Evolutionary conservation across 1,284 basidiomycete genomes (phyloP).

Genomic region (Sporisorium sorghi): DNA sequence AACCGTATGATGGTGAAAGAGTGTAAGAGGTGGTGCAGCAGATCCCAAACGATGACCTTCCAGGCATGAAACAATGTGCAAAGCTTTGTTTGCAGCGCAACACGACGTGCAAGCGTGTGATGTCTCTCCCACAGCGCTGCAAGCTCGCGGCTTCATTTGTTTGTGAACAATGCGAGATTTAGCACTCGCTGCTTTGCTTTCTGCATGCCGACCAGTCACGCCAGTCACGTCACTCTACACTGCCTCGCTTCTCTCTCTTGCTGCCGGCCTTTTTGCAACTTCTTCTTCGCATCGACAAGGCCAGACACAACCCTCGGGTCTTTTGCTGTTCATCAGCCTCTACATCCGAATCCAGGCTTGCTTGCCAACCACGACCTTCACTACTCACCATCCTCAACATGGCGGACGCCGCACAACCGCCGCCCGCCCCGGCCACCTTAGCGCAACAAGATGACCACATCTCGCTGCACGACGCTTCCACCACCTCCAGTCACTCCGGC

Average conservation of each 20-base stretch:
- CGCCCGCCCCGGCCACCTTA: not conserved
- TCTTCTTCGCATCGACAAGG: not conserved
- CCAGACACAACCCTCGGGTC: not conserved
- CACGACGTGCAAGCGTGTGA: not conserved
- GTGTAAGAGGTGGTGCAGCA: too few relatives aligned
- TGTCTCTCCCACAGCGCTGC: not conserved
- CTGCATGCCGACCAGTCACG: not conserved
- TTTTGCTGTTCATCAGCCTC: too few relatives aligned
- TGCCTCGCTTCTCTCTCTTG: not conserved
- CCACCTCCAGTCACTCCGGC: conserved; percentile 7
- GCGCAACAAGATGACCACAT: not conserved
- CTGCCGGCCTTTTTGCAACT: not conserved
- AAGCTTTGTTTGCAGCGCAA: conserved; percentile 1
- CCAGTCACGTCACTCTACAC: conserved; percentile 1
- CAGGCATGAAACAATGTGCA: conserved; percentile 1
- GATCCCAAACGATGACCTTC: not conserved
- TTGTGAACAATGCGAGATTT: not conserved
- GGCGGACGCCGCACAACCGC: not conserved
- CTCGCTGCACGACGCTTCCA: not conserved
- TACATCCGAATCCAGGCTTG: not conserved
- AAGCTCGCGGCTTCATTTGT: not conserved
- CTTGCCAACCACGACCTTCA: not conserved
- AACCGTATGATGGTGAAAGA: too few relatives aligned
- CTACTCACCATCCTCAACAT: not conserved
- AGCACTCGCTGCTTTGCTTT: too few relatives aligned